A percentile compares a stretch with the other conserved stretches of the same genome.
These are phyloP conservation scores for Casuarina glauca DNA, from an alignment of 306 rosid genomes.

Conservation along the genomic window DNA sequence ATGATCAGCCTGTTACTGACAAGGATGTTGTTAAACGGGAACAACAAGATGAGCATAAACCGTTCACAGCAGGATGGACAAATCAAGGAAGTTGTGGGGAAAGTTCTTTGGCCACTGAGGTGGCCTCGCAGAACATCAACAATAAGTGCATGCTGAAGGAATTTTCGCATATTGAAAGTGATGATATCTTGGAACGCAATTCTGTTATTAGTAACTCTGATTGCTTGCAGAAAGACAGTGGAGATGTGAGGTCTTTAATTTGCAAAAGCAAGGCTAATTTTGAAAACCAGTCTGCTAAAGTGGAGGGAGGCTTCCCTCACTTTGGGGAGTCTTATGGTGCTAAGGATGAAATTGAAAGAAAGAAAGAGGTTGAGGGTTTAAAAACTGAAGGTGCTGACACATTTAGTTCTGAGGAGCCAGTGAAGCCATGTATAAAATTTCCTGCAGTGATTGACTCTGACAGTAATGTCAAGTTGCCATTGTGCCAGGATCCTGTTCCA, in stretches of 20 bases:
- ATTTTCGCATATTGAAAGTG: constrained; percentile 33
- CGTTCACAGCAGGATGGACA: constrained; percentile 32
- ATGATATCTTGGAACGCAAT: constrained; percentile 45
- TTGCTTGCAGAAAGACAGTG: constrained; percentile 37
- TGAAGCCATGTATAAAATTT: constrained; percentile 41
- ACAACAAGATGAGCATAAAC: constrained; percentile 40
- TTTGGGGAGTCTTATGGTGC: constrained; percentile 49
- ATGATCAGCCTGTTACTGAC: constrained; percentile 38
- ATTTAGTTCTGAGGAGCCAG: constrained; percentile 50
- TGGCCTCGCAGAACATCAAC: constrained; percentile 35
- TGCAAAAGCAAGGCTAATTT: constrained; percentile 38
- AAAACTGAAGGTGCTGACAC: constrained; percentile 41
- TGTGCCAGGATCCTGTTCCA: constrained; percentile 46
- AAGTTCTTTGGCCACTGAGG: constrained; percentile 43
- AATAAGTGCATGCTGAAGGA: constrained; percentile 38
- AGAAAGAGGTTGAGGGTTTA: constrained; percentile 31
- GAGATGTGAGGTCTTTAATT: constrained; percentile 44
- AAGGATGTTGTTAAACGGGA: constrained; percentile 46
- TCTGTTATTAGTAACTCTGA: constrained; percentile 41
- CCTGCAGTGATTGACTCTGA: constrained; percentile 37
- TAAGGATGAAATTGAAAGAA: constrained; percentile 41
- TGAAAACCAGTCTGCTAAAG: constrained; percentile 35
- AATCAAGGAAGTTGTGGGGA: constrained; percentile 55
- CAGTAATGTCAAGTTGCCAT: constrained; percentile 43
- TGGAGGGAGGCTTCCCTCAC: constrained; percentile 40